Conservation (phyloP, 805 yeast species). For the Lachancea kluyveri region DNA sequence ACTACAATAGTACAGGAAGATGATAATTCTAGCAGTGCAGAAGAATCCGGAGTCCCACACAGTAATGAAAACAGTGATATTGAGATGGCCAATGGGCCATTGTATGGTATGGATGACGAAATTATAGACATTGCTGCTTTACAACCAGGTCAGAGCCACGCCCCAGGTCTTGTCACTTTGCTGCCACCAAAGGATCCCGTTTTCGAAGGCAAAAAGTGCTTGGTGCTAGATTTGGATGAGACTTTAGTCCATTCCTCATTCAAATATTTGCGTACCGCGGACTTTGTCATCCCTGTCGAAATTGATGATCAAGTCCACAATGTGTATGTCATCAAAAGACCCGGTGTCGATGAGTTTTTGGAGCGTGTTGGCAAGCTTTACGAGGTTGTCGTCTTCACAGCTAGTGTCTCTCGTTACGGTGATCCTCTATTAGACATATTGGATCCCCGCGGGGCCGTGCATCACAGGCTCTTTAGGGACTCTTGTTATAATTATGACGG, state of each 20-base stretch:
- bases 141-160: slow-evolving; percentile 66
- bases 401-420: slow-evolving; percentile 91
- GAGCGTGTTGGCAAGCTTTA: slow-evolving; percentile 73
- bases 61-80: slow-evolving; percentile 23
- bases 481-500: slow-evolving; percentile 92
- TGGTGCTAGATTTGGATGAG: slow-evolving; percentile 91
- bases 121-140: slow-evolving; percentile 54
- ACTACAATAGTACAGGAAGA: slow-evolving; percentile 15
- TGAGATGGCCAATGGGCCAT: slow-evolving; percentile 18
- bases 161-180: slow-evolving; percentile 61
- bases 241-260: slow-evolving; percentile 94
- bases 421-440: slow-evolving; percentile 89
- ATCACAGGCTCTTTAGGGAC: slow-evolving; percentile 91
- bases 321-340: slow-evolving; percentile 94
- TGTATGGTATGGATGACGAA: slow-evolving; percentile 28
- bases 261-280: slow-evolving; percentile 86
- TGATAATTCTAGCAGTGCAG: slow-evolving; percentile 15
- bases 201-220: slow-evolving; percentile 67
- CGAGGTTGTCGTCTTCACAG: slow-evolving; percentile 96
- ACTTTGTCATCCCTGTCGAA: slow-evolving; percentile 95
- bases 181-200: slow-evolving; percentile 41
- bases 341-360: slow-evolving; percentile 95
- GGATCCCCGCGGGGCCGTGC: slow-evolving; percentile 69
- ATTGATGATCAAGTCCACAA: slow-evolving; percentile 89
- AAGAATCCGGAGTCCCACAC: slow-evolving; percentile 12